phyloP scores from a whole-genome alignment of 1,284 basidiomycete species.

The Cystobasidiaceae sp. region DNA sequence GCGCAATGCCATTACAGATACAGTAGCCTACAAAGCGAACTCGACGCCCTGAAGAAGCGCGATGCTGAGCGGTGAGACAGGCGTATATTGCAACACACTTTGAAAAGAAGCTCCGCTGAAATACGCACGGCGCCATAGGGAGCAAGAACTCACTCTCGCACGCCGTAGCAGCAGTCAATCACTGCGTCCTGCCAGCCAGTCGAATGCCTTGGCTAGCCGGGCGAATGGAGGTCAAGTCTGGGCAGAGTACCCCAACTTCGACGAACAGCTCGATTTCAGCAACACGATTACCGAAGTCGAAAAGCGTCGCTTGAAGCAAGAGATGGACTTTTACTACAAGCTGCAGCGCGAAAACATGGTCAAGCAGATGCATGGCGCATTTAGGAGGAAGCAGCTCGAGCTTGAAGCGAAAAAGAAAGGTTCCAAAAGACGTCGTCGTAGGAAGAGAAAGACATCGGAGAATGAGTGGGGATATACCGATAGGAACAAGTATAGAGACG shows the following conservation, averaged over 20 bases:
- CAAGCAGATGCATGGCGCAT: conserved; percentile 11
- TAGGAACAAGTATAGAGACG: not conserved
- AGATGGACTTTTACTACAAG: conserved; percentile 1
- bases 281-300: conserved; percentile 1
- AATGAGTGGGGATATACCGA: not conserved
- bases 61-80: too few relatives aligned
- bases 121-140: too few relatives aligned
- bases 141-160: not conserved
- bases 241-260: not conserved
- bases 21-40: not conserved
- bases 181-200: not conserved
- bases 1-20: too few relatives aligned
- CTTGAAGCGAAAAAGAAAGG: not conserved
- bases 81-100: too few relatives aligned
- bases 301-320: not conserved
- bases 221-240: not conserved
- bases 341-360: conserved; percentile 14
- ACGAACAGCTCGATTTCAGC: not conserved
- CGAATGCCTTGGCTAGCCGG: too few relatives aligned
- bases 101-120: too few relatives aligned
- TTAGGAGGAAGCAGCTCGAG: conserved; percentile 4
- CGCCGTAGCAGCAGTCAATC: not conserved
- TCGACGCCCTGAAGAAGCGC: too few relatives aligned
- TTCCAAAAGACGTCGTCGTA: not conserved
- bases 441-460: not conserved